Evolutionary conservation across 371 early-diverging fungal genomes (phyloP).

Genomic region (Umbelopsis sp.): DNA sequence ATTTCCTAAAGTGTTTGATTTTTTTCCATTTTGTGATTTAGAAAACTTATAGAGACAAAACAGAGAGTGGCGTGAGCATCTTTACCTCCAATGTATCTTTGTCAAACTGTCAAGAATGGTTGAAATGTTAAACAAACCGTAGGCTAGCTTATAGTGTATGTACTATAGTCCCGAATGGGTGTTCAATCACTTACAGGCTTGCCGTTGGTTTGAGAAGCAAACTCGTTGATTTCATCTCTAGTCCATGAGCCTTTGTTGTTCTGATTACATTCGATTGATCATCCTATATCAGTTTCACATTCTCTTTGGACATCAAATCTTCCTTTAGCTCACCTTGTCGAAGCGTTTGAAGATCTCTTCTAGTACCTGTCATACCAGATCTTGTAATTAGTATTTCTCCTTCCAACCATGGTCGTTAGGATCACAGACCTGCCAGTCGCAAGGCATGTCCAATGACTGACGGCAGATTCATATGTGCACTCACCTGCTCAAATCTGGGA

Average conservation of each 20-base stretch:
- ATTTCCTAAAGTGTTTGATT: conserved; percentile 47
- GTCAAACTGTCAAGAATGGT: conserved; percentile 60
- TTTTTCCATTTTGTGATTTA: background rate
- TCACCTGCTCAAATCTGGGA: conserved; percentile 9
- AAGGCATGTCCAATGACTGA: background rate
- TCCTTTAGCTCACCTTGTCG: conserved; percentile 49
- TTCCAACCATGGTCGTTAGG: background rate
- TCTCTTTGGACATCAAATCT: no score
- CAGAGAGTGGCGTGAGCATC: background rate
- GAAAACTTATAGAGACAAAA: no score
- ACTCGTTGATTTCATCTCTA: conserved; percentile 64
- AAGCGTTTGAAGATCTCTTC: conserved; percentile 70
- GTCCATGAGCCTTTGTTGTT: conserved; percentile 69
- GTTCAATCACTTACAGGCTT: conserved; percentile 52
- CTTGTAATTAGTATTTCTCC: background rate
- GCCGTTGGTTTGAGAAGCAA: conserved; percentile 75
- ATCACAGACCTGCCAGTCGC: background rate
- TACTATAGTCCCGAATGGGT: no score
- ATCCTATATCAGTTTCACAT: background rate
- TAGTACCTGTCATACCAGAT: conserved; percentile 31
- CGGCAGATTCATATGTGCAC: background rate
- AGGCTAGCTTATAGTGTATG: background rate
- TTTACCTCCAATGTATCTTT: conserved; percentile 56
- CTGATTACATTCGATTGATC: conserved; percentile 17
- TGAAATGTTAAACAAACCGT: background rate